These are phyloP conservation scores for Ailanthus altissimus DNA, from an alignment of 345 rosid genomes.

Conservation along the genomic window DNA sequence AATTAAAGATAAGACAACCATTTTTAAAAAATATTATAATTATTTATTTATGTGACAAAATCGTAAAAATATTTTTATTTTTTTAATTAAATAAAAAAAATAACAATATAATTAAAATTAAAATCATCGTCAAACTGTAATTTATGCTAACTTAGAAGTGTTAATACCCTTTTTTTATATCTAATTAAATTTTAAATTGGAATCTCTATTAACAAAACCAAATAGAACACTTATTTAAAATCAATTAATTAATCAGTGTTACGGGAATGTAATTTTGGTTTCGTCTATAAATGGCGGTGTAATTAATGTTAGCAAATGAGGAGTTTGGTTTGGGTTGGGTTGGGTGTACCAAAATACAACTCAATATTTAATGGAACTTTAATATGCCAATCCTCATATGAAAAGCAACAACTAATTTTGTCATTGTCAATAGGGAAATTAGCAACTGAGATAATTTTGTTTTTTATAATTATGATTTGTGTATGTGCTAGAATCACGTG, in stretches of 20 bases:
- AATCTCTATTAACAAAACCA: not conserved
- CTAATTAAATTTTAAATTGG: not conserved
- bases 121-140: too few species aligned
- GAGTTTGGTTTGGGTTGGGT: not conserved
- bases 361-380: not conserved
- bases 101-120: too few species aligned
- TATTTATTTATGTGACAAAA: too few species aligned
- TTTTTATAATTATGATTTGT: too few species aligned
- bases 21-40: too few species aligned
- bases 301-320: not conserved
- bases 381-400: not conserved
- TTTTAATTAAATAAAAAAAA: too few species aligned
- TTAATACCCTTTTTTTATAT: too few species aligned
- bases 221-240: not conserved
- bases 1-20: too few species aligned
- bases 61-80: too few species aligned
- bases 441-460: not conserved
- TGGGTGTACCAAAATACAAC: not conserved
- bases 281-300: not conserved
- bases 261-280: not conserved
- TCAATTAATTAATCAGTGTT: not conserved
- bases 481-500: too few species aligned
- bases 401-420: not conserved
- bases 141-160: too few species aligned
- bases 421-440: not conserved